These are phyloP conservation scores for Fusarium sp. DNA, from an alignment of 2,329 filamentous ascomycete genomes.

Conservation along the genomic window DNA sequence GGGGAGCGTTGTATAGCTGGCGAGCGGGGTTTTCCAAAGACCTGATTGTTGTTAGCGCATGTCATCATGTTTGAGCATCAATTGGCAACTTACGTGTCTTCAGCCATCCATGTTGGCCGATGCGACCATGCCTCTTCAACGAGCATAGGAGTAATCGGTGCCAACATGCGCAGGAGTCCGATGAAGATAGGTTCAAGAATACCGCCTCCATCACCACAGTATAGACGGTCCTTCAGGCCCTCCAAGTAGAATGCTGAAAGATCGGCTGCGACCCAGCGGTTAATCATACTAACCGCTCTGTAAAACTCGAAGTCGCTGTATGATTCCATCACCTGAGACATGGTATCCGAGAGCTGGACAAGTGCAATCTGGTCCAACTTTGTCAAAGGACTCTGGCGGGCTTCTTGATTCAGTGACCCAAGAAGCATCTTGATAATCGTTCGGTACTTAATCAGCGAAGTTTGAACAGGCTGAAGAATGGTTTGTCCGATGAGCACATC, in stretches of 20 bases:
- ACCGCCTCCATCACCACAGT: conserved; percentile 80
- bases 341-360: conserved; percentile 76
- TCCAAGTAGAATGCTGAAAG: conserved; percentile 96
- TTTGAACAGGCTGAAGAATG: conserved; percentile 81
- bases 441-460: conserved; percentile 84
- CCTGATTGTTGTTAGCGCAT: conserved; percentile 42
- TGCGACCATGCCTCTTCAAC: conserved; percentile 91
- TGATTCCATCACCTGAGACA: conserved; percentile 71
- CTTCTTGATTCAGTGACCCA: conserved; percentile 74
- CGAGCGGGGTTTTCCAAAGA: conserved; percentile 56
- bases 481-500: conserved; percentile 86
- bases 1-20: conserved; percentile 59
- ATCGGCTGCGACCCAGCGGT: conserved; percentile 83
- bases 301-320: conserved; percentile 84
- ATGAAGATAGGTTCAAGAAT: conserved; percentile 74
- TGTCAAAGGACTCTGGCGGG: conserved; percentile 64
- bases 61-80: neutral
- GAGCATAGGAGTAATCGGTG: conserved; percentile 82
- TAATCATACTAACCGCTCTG: conserved; percentile 78
- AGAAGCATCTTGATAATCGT: conserved; percentile 92
- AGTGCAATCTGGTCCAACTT: conserved; percentile 80
- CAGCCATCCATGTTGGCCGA: conserved; percentile 72
- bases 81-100: conserved; percentile 55
- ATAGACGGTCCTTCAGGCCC: conserved; percentile 89
- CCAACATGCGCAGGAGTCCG: conserved; percentile 81